A percentile compares a stretch with the other conserved stretches of the same genome.
Evolutionary conservation across 805 yeast species (phyloP).

Genomic region (Cyberlindnera petersonii): DNA sequence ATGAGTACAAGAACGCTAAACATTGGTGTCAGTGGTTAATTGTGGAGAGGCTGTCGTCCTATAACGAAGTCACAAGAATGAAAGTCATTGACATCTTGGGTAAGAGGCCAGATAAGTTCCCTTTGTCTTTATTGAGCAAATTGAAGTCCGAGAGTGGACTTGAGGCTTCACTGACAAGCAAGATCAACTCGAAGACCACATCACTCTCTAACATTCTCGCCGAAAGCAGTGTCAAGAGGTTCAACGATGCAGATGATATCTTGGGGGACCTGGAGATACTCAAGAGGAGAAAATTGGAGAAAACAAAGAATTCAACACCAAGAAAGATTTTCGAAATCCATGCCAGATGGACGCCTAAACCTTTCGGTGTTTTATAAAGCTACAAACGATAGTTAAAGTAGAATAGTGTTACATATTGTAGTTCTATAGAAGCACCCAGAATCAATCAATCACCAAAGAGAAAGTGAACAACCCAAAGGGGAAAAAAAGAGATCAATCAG

Average conservation of each 20-base stretch:
- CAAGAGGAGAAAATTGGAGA: slow-evolving; percentile 24
- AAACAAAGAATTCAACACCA: slow-evolving; percentile 1
- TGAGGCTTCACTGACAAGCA: neutral
- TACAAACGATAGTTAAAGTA: neutral
- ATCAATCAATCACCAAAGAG: neutral
- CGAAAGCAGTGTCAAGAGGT: slow-evolving; percentile 7
- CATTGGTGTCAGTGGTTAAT: slow-evolving; percentile 21
- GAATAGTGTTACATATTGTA: neutral
- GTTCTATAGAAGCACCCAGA: neutral
- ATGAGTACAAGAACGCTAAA: slow-evolving; percentile 9
- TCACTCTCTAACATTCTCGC: neutral
- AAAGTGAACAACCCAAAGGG: neutral
- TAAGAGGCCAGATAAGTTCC: slow-evolving; percentile 12
- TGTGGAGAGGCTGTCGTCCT: slow-evolving; percentile 2
- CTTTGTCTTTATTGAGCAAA: slow-evolving; percentile 9
- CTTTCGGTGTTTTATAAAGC: slow-evolving; percentile 44
- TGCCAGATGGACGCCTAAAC: slow-evolving; percentile 47
- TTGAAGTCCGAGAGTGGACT: slow-evolving; percentile 2
- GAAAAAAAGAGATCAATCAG: slow-evolving; percentile 46
- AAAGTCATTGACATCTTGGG: slow-evolving; percentile 17
- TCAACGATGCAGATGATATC: slow-evolving; percentile 22
- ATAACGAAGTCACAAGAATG: neutral
- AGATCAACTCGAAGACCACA: slow-evolving; percentile 1
- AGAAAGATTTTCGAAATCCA: slow-evolving; percentile 18
- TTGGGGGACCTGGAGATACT: slow-evolving; percentile 29